Conservation (phyloP, 768 basidiomycete species). For the Pleurotus eryngii region DNA sequence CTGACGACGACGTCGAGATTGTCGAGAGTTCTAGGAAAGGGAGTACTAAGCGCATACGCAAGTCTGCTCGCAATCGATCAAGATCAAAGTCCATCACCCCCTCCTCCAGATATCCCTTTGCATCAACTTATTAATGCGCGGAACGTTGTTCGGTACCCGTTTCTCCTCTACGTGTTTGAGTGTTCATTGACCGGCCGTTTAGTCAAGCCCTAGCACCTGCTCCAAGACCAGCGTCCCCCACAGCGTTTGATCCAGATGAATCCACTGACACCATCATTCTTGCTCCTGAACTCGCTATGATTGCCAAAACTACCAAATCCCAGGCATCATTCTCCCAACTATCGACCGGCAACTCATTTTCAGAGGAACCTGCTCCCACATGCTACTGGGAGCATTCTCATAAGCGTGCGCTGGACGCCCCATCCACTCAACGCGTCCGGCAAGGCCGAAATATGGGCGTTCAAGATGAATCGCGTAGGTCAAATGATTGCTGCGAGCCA, state of each 20-base stretch:
- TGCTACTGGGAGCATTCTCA: constrained; percentile 36
- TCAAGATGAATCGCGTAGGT: constrained; percentile 55
- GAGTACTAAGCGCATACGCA: constrained; percentile 40
- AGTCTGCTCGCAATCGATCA: constrained; percentile 51
- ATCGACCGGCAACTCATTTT: constrained; percentile 20
- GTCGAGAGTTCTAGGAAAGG: constrained; percentile 24
- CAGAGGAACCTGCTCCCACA: constrained; percentile 29
- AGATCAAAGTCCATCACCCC: constrained; percentile 68
- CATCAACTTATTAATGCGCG: constrained; percentile 55
- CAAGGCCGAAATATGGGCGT: constrained; percentile 40
- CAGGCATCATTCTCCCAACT: constrained; percentile 5
- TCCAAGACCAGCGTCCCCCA: constrained; percentile 47
- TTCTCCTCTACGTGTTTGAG: not conserved
- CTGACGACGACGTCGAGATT: constrained; percentile 38
- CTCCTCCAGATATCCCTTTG: constrained; percentile 60
- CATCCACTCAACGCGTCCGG: constrained; percentile 53
- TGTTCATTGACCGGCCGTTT: not conserved
- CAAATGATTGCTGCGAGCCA: not conserved
- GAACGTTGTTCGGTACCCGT: constrained; percentile 53
- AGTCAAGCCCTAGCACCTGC: constrained; percentile 47
- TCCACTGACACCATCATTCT: constrained; percentile 46
- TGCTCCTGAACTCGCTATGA: constrained; percentile 61
- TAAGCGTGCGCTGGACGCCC: constrained; percentile 62
- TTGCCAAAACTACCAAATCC: constrained; percentile 39
- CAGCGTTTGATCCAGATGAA: constrained; percentile 35